A percentile compares a stretch with the other conserved stretches of the same genome.
Conservation (phyloP, 169 alveolate genomes). For the Cryptosporidium andersoni region DNA sequence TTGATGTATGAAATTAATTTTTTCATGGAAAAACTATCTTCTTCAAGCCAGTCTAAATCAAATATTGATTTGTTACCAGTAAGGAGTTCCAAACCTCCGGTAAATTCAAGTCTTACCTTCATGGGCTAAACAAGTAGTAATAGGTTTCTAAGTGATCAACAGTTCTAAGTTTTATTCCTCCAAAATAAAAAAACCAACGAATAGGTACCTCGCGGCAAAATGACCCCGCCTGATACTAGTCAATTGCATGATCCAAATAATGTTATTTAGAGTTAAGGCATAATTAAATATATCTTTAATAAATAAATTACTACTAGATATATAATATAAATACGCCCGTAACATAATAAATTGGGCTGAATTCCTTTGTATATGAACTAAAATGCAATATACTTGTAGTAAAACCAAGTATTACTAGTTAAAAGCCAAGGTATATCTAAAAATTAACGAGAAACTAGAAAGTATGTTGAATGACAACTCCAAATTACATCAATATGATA, state of each 20-base stretch:
- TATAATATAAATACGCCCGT: no score
- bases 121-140: background rate
- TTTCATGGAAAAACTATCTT: constrained; percentile 14
- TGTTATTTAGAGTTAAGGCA: no score
- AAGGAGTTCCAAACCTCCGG: constrained; percentile 58
- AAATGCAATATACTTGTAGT: no score
- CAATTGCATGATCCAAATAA: constrained; percentile 63
- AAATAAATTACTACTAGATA: background rate
- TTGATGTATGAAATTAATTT: constrained; percentile 15
- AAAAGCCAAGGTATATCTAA: no score
- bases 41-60: constrained; percentile 2
- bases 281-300: background rate
- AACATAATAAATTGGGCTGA: no score
- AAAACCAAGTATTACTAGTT: no score
- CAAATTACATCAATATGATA: no score
- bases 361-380: no score
- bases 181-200: background rate
- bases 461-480: no score
- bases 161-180: background rate
- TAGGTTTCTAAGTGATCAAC: background rate
- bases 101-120: constrained; percentile 23
- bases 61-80: constrained; percentile 22
- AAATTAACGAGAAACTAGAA: no score
- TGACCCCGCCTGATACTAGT: constrained; percentile 48
- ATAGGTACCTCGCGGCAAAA: constrained; percentile 68